Evolutionary conservation across 78 protist species (phyloP).

Genomic region (slime mould (Dictyostelium discoideum)): DNA sequence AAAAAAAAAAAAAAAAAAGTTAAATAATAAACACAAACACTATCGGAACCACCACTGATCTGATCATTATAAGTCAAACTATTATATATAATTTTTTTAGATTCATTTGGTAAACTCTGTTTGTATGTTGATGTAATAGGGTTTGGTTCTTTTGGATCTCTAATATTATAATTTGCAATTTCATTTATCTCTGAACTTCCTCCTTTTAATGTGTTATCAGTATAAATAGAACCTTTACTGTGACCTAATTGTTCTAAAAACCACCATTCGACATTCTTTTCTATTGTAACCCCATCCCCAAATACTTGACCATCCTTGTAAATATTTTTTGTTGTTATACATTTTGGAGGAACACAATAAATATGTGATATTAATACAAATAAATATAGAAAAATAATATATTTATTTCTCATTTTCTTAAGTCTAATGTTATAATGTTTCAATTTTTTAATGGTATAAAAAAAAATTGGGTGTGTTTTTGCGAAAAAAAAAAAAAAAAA

Average conservation of each 20-base stretch:
- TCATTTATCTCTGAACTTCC: neutral
- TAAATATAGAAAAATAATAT: neutral
- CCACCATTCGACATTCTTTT: neutral
- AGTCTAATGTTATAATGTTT: too few relatives aligned
- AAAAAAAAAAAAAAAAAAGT: too few relatives aligned
- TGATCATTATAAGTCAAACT: neutral
- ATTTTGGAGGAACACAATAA: neutral
- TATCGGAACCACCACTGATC: too few relatives aligned
- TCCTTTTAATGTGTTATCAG: neutral
- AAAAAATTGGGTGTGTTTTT: too few relatives aligned
- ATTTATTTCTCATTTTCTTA: too few relatives aligned
- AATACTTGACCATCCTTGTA: neutral
- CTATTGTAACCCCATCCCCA: neutral
- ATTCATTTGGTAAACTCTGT: neutral
- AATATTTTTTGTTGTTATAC: neutral
- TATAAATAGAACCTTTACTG: neutral
- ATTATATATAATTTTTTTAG: neutral
- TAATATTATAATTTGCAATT: neutral
- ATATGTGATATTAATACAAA: neutral
- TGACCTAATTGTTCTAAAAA: neutral
- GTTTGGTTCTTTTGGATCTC: neutral
- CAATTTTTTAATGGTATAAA: too few relatives aligned
- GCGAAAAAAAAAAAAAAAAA: too few relatives aligned
- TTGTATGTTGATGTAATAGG: neutral
- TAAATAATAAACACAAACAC: too few relatives aligned